Evolutionary conservation across 2,329 filamentous ascomycete species (phyloP), one percentile per base, ranked within the genome.

Genomic region (Penicillium sp.): DNA sequence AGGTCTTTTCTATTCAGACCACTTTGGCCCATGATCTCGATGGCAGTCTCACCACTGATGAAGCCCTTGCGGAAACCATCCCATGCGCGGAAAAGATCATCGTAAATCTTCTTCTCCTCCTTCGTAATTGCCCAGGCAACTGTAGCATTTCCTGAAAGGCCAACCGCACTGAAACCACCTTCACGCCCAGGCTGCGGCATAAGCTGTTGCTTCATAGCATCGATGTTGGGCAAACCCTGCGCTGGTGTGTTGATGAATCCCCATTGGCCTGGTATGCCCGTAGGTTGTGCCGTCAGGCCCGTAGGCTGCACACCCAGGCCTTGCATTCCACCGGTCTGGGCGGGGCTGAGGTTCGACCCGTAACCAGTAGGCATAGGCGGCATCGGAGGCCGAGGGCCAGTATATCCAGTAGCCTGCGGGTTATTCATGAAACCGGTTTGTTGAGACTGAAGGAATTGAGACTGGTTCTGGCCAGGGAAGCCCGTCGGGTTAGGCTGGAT

Each of bases 81-180:
- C 94, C 94, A 99, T 6, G 93, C 93, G 63, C 88, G 90, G 81
- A 99, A 99, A 35, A 97, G 85, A 59, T 91, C 85, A 75, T 99
- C 94, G 66, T 99, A 99, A 62, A 96, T 89, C 60, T 90, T 93
- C 82, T 99, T 99, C 76, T 99, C 94, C 62, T 97, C 93, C 75
- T 99, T 99, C 5, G 94, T 99, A 59, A 99, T 94, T 17, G 94
- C 93, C 94, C 94, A 99, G 0, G 94, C 94, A 69, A 99, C 93
- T 8, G 91, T 93, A 0, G 94, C 94, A 77, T 96, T 97, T 52
- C 94, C 94, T 62, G 91, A 88, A 10, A 99, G 82, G 6, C 93
- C 93, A 58, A 89, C 86, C 1, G 93, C 93, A 8, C 91, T 96
- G 68, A 90, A 97, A 19, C 81, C 83, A 27, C 89, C 89, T 75